Evolutionary conservation across 306 rosid genomes (phyloP).

Genomic region (Ormosia emarginata): DNA sequence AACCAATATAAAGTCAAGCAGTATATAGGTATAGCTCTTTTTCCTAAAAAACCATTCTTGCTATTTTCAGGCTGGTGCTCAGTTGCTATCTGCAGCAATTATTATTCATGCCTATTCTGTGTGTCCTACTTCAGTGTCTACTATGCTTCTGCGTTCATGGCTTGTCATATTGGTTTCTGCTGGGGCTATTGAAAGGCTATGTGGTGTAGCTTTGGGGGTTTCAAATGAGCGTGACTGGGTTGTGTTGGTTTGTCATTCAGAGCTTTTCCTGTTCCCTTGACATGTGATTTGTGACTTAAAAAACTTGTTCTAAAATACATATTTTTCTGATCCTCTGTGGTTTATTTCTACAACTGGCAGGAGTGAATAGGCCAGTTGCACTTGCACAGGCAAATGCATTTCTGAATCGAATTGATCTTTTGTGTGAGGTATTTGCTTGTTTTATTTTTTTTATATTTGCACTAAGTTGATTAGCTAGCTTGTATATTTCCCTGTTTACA

Average conservation of each 20-base stretch:
- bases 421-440: slow-evolving; percentile 70
- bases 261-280: slow-evolving; percentile 24
- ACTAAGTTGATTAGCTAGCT: neutral
- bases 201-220: slow-evolving; percentile 83
- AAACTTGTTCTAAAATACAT: slow-evolving; percentile 8
- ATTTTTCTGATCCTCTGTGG: slow-evolving; percentile 5
- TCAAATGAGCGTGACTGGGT: slow-evolving; percentile 99
- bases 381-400: slow-evolving; percentile 91
- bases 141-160: slow-evolving; percentile 77
- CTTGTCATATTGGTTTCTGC: slow-evolving; percentile 67
- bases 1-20: slow-evolving; percentile 2
- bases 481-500: slow-evolving; percentile 7
- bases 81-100: slow-evolving; percentile 77
- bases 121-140: slow-evolving; percentile 51
- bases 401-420: slow-evolving; percentile 87
- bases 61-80: slow-evolving; percentile 78
- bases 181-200: slow-evolving; percentile 86
- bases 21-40: neutral
- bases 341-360: slow-evolving; percentile 67
- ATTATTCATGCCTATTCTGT: slow-evolving; percentile 68
- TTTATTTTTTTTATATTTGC: neutral
- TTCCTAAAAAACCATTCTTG: slow-evolving; percentile 1
- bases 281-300: neutral
- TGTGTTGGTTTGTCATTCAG: slow-evolving; percentile 63
- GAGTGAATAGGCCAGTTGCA: slow-evolving; percentile 91